Evolutionary conservation across 1,284 basidiomycete genomes (phyloP).

Genomic region (Cutaneotrichosporon mucoides): DNA sequence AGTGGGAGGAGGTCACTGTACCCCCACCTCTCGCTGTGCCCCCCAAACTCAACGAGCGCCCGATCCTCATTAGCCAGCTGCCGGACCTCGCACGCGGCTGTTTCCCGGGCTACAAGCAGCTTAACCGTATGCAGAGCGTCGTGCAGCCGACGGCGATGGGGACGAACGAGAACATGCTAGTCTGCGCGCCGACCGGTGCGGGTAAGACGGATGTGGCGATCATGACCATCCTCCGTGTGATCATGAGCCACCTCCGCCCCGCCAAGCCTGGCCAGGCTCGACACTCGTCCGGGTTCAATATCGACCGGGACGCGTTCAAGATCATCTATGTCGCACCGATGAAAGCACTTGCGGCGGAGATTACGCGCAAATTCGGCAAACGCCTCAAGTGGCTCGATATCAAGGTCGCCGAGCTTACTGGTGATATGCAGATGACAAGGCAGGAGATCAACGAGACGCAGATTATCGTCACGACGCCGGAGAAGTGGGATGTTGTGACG

Average conservation of each 20-base stretch:
- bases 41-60: conserved; percentile 66
- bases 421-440: conserved; percentile 97
- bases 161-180: conserved; percentile 93
- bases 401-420: conserved; percentile 86
- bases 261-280: conserved; percentile 34
- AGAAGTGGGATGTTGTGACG: conserved; percentile 99
- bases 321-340: conserved; percentile 99
- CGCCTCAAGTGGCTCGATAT: conserved; percentile 86
- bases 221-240: conserved; percentile 83
- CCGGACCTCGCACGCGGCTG: conserved; percentile 78
- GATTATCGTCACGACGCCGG: conserved; percentile 97
- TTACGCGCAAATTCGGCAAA: conserved; percentile 87
- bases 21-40: conserved; percentile 81
- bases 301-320: conserved; percentile 77
- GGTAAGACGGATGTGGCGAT: conserved; percentile 99
- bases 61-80: conserved; percentile 69
- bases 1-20: conserved; percentile 71
- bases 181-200: conserved; percentile 97
- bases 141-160: conserved; percentile 90
- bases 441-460: conserved; percentile 93
- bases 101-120: conserved; percentile 81
- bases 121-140: conserved; percentile 95
- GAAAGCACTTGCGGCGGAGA: conserved; percentile 96
- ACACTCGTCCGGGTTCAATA: conserved; percentile 53
- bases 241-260: conserved; percentile 61